phyloP scores from a whole-genome alignment of 345 rosid species.

The Lepidium aucheri region DNA sequence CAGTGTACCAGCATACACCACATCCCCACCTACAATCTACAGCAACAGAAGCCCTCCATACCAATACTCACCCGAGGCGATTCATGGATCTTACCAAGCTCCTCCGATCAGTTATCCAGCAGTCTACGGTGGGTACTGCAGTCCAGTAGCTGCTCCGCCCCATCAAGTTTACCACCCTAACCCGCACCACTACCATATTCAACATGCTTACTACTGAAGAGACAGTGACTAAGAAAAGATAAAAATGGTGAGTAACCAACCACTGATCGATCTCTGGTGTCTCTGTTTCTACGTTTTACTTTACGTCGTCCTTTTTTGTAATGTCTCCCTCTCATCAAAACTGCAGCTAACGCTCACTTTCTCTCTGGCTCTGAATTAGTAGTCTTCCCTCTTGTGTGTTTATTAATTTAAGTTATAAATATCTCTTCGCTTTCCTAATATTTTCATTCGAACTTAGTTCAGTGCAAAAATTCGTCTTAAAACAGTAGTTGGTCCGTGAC shows the following conservation, averaged over 20 bases:
- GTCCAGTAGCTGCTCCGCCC: slow-evolving; percentile 1
- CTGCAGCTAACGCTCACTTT: neutral
- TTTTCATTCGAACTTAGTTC: neutral
- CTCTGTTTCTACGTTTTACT: neutral
- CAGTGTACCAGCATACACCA: slow-evolving; percentile 2
- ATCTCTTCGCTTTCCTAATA: neutral
- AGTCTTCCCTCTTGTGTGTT: neutral
- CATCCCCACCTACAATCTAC: slow-evolving; percentile 15
- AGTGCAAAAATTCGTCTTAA: neutral
- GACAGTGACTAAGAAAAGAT: slow-evolving; percentile 9
- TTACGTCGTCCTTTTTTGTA: neutral
- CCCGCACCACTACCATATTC: slow-evolving; percentile 10
- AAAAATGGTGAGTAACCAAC: slow-evolving; percentile 18
- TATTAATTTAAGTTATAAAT: neutral
- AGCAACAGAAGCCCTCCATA: slow-evolving; percentile 17
- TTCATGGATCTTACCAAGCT: neutral
- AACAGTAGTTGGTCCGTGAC: neutral
- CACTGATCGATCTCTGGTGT: slow-evolving; percentile 15
- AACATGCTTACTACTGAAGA: slow-evolving; percentile 23
- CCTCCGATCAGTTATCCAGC: slow-evolving; percentile 1
- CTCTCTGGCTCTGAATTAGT: slow-evolving; percentile 4
- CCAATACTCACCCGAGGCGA: slow-evolving; percentile 12
- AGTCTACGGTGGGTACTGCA: slow-evolving; percentile 12
- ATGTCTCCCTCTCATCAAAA: neutral
- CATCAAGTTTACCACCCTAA: slow-evolving; percentile 18